These are phyloP conservation scores for Dactylorhiza incarnata DNA, from an alignment of 106 monocot genomes.

Conservation along the genomic window DNA sequence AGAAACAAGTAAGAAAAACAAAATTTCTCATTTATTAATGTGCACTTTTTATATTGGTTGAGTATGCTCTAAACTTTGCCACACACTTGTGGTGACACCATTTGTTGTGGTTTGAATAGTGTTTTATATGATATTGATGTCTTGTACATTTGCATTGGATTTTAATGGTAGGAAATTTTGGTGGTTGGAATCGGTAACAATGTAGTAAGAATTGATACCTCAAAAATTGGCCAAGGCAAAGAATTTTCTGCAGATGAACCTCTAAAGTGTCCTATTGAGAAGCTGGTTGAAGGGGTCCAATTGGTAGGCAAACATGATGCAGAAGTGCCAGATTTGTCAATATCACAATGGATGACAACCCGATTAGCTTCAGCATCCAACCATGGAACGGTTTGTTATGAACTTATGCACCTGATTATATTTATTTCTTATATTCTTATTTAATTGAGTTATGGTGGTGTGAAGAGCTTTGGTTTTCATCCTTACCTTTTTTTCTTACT, in stretches of 20 bases:
- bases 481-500: background rate
- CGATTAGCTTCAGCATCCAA: constrained; percentile 90
- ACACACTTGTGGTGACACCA: too few relatives aligned
- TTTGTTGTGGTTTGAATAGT: constrained; percentile 1
- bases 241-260: constrained; percentile 75
- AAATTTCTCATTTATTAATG: background rate
- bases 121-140: constrained; percentile 2
- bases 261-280: constrained; percentile 63
- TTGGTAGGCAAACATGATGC: constrained; percentile 86
- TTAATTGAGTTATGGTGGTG: background rate
- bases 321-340: constrained; percentile 88
- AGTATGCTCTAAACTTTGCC: background rate
- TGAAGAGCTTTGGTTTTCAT: background rate
- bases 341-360: constrained; percentile 98
- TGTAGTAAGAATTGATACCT: constrained; percentile 83
- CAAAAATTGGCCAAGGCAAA: constrained; percentile 70
- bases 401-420: background rate
- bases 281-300: constrained; percentile 69
- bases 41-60: background rate
- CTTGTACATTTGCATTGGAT: background rate
- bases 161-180: constrained; percentile 59
- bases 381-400: constrained; percentile 84
- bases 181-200: constrained; percentile 72
- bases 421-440: background rate
- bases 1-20: constrained; percentile 76